phyloP scores from a whole-genome alignment of 805 yeast genomes.

The Yamadazyma laniorum region DNA sequence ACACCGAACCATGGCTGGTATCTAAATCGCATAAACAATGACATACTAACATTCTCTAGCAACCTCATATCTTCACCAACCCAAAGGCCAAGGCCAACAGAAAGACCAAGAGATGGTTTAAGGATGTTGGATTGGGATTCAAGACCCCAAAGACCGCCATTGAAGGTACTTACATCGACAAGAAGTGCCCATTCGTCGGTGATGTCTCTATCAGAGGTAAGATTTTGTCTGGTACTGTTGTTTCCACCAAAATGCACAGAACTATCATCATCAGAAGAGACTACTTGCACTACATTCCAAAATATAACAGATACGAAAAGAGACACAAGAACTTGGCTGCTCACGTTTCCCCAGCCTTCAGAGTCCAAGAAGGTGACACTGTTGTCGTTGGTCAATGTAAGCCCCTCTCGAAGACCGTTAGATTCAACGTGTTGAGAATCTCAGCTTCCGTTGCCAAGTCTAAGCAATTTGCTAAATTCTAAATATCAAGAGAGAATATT shows the following conservation, averaged over 20 bases:
- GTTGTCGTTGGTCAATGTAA: constrained; percentile 99
- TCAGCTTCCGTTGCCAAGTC: constrained; percentile 83
- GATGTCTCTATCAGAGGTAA: constrained; percentile 98
- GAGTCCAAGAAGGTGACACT: constrained; percentile 97
- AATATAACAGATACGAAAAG: constrained; percentile 99
- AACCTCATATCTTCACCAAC: constrained; percentile 99
- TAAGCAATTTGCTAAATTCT: constrained; percentile 96
- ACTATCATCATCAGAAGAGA: constrained; percentile 99
- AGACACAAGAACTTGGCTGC: constrained; percentile 99
- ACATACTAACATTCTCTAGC: constrained; percentile 54
- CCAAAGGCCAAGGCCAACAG: constrained; percentile 98
- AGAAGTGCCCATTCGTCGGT: constrained; percentile 99
- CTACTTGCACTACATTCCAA: constrained; percentile 99
- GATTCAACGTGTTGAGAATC: constrained; percentile 99
- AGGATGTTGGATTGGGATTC: constrained; percentile 99
- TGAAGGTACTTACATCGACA: constrained; percentile 98
- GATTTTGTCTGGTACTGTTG: constrained; percentile 99
- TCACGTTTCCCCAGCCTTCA: constrained; percentile 99
- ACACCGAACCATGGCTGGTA: no score
- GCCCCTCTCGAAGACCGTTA: constrained; percentile 99
- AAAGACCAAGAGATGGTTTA: constrained; percentile 99
- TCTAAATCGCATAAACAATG: no score
- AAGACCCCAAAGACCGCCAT: constrained; percentile 99
- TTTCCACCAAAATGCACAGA: constrained; percentile 99
- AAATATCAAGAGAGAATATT: no score